Evolutionary conservation across 1,139 yeast genomes (phyloP).

Genomic region (Kluyveromyces sp.): DNA sequence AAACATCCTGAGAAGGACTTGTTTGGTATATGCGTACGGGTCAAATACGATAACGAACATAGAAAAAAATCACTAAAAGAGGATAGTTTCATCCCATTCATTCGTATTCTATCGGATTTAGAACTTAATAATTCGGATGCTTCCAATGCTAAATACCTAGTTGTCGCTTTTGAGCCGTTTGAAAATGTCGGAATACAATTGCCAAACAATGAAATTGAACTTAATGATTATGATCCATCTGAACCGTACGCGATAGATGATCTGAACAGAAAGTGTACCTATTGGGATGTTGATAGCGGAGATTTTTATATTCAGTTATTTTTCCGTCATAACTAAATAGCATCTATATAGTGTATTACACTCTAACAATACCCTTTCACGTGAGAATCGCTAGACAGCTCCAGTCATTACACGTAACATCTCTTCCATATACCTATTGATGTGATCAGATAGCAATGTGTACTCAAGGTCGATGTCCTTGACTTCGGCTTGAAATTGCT

Average conservation of each 20-base stretch:
- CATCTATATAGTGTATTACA: not conserved
- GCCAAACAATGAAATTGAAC: slow-evolving; percentile 34
- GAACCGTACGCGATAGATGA: slow-evolving; percentile 15
- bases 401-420: slow-evolving; percentile 16
- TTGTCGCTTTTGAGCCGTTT: slow-evolving; percentile 57
- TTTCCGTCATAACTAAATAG: slow-evolving; percentile 10
- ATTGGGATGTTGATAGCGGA: slow-evolving; percentile 20
- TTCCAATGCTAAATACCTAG: slow-evolving; percentile 45
- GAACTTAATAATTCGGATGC: slow-evolving; percentile 39
- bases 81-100: slow-evolving; percentile 36
- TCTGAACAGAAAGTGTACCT: slow-evolving; percentile 19
- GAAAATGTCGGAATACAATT: slow-evolving; percentile 51
- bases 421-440: slow-evolving; percentile 24
- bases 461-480: slow-evolving; percentile 24
- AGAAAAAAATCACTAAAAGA: slow-evolving; percentile 26
- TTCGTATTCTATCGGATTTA: slow-evolving; percentile 47
- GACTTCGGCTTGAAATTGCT: slow-evolving; percentile 18
- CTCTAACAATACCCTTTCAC: not conserved
- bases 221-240: slow-evolving; percentile 8
- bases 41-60: slow-evolving; percentile 34
- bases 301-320: slow-evolving; percentile 23
- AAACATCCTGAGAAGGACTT: slow-evolving; percentile 33
- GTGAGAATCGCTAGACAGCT: not conserved
- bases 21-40: slow-evolving; percentile 46
- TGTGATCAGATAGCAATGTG: slow-evolving; percentile 21